These are phyloP conservation scores for Sclerotinia trifoliorum DNA, from an alignment of 2,329 filamentous ascomycete genomes.

Conservation along the genomic window DNA sequence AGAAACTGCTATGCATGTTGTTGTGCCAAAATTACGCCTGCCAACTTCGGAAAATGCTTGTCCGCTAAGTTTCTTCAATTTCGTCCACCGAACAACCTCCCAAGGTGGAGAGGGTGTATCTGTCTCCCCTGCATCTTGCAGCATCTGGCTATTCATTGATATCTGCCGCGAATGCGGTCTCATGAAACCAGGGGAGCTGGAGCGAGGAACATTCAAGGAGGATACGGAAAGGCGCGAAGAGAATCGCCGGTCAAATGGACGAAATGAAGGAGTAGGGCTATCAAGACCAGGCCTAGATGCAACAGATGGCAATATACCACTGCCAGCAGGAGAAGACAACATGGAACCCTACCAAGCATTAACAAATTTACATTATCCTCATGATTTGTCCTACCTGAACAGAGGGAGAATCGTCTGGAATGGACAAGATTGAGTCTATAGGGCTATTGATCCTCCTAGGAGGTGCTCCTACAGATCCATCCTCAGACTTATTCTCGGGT, in stretches of 20 bases:
- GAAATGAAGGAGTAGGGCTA: slow-evolving; percentile 77
- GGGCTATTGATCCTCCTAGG: slow-evolving; percentile 63
- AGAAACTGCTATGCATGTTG: slow-evolving; percentile 86
- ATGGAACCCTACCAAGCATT: slow-evolving; percentile 53
- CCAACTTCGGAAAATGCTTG: slow-evolving; percentile 92
- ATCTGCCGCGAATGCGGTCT: slow-evolving; percentile 76
- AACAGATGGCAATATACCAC: slow-evolving; percentile 69
- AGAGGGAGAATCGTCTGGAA: slow-evolving; percentile 81
- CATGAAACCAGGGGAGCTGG: slow-evolving; percentile 69
- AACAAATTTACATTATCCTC: slow-evolving; percentile 17
- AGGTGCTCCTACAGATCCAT: slow-evolving; percentile 53
- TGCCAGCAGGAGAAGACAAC: slow-evolving; percentile 67
- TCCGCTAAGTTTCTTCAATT: slow-evolving; percentile 80
- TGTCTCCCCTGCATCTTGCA: slow-evolving; percentile 60
- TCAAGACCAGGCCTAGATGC: slow-evolving; percentile 63
- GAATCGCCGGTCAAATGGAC: slow-evolving; percentile 93
- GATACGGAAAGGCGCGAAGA: slow-evolving; percentile 73
- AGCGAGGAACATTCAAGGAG: slow-evolving; percentile 60
- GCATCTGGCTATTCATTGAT: slow-evolving; percentile 70
- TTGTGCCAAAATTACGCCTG: slow-evolving; percentile 86
- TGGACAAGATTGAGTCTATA: slow-evolving; percentile 66
- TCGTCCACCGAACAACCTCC: slow-evolving; percentile 97
- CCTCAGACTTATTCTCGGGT: slow-evolving; percentile 50
- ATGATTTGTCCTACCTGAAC: slow-evolving; percentile 59
- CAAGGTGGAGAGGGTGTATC: slow-evolving; percentile 79